Base-by-base conservation (phyloP, 805 yeast species). In the Myxozyma kluyveri region DNA sequence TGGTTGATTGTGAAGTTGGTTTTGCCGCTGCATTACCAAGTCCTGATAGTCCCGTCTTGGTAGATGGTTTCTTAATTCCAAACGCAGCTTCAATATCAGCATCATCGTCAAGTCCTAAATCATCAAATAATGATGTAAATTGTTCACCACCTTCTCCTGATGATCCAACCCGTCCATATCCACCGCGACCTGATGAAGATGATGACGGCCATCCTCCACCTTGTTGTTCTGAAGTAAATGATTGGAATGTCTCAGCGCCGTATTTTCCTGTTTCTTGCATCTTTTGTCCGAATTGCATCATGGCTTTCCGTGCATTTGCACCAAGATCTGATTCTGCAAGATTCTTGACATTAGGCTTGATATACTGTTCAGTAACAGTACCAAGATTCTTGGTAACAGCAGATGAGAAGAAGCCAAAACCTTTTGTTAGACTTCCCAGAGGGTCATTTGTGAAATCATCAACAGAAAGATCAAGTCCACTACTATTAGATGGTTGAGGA, bases 281-380 rank as follows among this genome's bases (percentile, higher is more conserved):
- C 65, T 83, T 88, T 66, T 87, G 95, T 43, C 97, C 96, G 72
- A 91, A 93, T 73, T 93, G 97, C 53, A 88, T 84, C 79, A 95
- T 87, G n/a, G 98, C 98, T 61, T 88, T 80, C 57, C 79, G 82
- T 3, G 98, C 93, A 65, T 88, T 95, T 49, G 71, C 74, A 22
- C 95, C 81, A 40, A 87, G 69, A 53, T 93, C 98, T 56, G 86
- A 81, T 56, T 83, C 88, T 35, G 83, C 80, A 61, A 93, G 75
- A 64, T 86, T 89, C 65, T 82, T 82, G 66, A 88, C 77, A 42
- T 93, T 82, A n/a, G 99, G 99, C 66, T 87, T 88, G 60, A 93
- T 89, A 46, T 89, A 96, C 6, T 82, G 71, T 63, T 90, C 95
- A 61, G 85, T 86, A 36, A 93, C 96, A 59, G 88, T 96, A 56